Evolutionary conservation across 805 yeast species (phyloP).

Genomic region (Candida anglica): DNA sequence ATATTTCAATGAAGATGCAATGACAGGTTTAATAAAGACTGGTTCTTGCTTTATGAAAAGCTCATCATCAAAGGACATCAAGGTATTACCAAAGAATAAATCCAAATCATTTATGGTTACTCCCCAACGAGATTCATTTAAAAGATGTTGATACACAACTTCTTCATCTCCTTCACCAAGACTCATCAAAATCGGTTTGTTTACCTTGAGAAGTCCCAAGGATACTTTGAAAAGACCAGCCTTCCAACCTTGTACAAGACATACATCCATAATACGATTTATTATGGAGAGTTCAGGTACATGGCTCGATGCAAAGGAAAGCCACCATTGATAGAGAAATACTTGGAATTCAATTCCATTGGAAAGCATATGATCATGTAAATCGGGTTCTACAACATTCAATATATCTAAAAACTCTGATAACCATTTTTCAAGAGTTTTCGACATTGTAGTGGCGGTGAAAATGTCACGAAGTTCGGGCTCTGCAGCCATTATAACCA

Average conservation of each 20-base stretch:
- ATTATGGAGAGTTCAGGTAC: constrained; percentile 50
- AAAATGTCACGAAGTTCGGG: constrained; percentile 46
- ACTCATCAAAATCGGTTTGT: constrained; percentile 41
- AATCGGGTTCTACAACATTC: constrained; percentile 32
- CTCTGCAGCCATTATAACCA: constrained; percentile 57
- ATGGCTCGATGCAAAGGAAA: constrained; percentile 56
- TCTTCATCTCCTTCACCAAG: constrained; percentile 35
- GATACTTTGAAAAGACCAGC: constrained; percentile 51
- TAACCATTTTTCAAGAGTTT: constrained; percentile 50
- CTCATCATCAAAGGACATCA: constrained; percentile 31
- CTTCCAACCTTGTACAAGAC: constrained; percentile 53
- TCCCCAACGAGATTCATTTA: constrained; percentile 44
- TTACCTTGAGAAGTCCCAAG: constrained; percentile 46
- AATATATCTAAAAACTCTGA: constrained; percentile 47
- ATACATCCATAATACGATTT: constrained; percentile 47
- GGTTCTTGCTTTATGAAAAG: constrained; percentile 14
- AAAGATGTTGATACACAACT: constrained; percentile 39
- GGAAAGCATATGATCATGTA: constrained; percentile 38
- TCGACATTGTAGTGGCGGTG: constrained; percentile 48
- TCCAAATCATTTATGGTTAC: constrained; percentile 32
- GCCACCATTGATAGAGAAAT: constrained; percentile 64
- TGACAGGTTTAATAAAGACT: constrained; percentile 1
- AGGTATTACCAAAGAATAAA: constrained; percentile 33
- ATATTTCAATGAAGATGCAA: constrained; percentile 3
- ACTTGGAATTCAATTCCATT: constrained; percentile 39